Conservation (phyloP, 208 protist genomes). For the Trypanosoma vivax region DNA sequence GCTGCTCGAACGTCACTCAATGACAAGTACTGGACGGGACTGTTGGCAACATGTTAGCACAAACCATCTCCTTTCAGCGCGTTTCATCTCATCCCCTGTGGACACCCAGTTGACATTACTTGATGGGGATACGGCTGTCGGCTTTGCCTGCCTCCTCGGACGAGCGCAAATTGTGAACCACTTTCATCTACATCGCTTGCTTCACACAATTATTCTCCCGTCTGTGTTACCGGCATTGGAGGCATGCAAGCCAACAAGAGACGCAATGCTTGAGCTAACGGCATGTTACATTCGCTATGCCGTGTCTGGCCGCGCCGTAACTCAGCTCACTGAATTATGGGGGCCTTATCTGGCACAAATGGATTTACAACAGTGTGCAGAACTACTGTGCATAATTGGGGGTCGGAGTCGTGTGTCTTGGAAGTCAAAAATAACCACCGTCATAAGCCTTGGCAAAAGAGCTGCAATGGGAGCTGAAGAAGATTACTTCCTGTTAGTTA, state of each 20-base stretch:
- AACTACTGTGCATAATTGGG: conserved; percentile 22
- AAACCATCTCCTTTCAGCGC: conserved; percentile 29
- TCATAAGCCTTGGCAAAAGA: too few species aligned
- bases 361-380: conserved; percentile 15
- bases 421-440: too few species aligned
- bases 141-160: conserved; percentile 50
- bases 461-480: conserved; percentile 21
- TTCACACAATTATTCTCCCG: conserved; percentile 65
- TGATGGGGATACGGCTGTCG: conserved; percentile 23
- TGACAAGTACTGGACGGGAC: background rate
- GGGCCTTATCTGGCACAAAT: conserved; percentile 20
- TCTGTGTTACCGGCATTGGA: conserved; percentile 30
- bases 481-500: conserved; percentile 45
- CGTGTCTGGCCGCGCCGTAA: conserved; percentile 50
- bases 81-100: conserved; percentile 13
- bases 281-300: conserved; percentile 39
- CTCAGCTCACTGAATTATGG: conserved; percentile 50
- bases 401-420: too few species aligned
- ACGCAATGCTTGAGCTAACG: conserved; percentile 13
- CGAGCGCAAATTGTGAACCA: conserved; percentile 37
- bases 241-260: background rate
- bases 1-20: conserved; percentile 18
- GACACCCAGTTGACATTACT: conserved; percentile 11
- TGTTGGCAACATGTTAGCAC: conserved; percentile 20
- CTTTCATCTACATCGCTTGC: conserved; percentile 62